Evolutionary conservation across 192 early-diverging fungal genomes (phyloP), one percentile per base, ranked within the genome.

Genomic region (Coemansia aciculifera): DNA sequence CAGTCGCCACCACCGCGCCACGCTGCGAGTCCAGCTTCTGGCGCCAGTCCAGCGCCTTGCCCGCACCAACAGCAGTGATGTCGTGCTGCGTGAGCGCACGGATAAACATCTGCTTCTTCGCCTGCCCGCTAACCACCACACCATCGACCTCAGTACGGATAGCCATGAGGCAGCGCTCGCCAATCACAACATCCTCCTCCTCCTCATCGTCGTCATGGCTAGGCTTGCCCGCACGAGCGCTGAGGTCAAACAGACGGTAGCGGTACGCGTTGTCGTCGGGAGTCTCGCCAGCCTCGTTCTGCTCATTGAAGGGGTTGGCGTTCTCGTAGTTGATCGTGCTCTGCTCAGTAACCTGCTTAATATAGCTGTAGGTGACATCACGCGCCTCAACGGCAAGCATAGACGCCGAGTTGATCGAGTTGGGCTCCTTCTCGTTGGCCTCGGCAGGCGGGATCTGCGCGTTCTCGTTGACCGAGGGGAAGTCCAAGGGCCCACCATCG

Each of bases 41-140:
- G 69, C 94, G 87, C 97, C 97, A 99, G 80, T 96, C 92, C 29
- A 96, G 89, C 9, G 93, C 92, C 54, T 90, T 91, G 40, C 93
- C 94, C 52, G 89, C 85, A 42, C 94, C 95, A 62, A 89, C 84
- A 29, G 95, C 94, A 51, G 86, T 80, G 24, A 90, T 79, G 84
- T 98, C 95, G 74, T 96, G 96, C 80, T 99, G 95, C 74, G 97
- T 97, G 69, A 99, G 85, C 17, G 93, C 92, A 59, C 88, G 86
- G 59, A 95, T 75, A 40, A 89, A 92, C 62, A 92, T 79, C 67
- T 52, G 78, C 62, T 60, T 84, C 36, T 70, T 24, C 73, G 68
- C 75, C 52, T 86, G 81, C 48, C 75, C 85, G 27, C 60, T 54
- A 57, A 89, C 86, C 52, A 94, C 66, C 48, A 89, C 84, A 39